Conservation (phyloP, 2,329 filamentous ascomycete species). For the Botryosphaeria agaves region DNA sequence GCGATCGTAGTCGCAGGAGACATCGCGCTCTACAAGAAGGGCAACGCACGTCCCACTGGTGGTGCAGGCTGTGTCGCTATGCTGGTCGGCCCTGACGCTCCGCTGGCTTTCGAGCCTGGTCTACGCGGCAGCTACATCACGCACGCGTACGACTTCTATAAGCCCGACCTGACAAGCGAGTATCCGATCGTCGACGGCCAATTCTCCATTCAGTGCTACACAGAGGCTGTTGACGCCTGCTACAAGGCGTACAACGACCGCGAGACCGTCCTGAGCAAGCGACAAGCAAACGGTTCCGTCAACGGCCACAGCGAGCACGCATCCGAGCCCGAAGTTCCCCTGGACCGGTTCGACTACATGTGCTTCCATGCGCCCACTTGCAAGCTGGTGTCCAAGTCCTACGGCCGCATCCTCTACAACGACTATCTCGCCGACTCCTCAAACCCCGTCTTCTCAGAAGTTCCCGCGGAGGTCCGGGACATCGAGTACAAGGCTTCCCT, state of each 20-base stretch:
- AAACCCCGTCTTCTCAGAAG: conserved; percentile 30
- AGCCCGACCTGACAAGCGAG: conserved; percentile 35
- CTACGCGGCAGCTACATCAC: conserved; percentile 32
- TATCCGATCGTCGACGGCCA: conserved; percentile 36
- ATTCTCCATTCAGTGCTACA: conserved; percentile 35
- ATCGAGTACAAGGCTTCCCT: conserved; percentile 28
- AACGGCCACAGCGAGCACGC: conserved; percentile 14
- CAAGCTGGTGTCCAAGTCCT: conserved; percentile 37
- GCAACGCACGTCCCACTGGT: conserved; percentile 33
- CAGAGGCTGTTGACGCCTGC: conserved; percentile 32
- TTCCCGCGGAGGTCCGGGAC: conserved; percentile 29
- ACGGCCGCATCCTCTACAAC: conserved; percentile 34
- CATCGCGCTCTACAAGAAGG: conserved; percentile 38
- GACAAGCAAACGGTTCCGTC: conserved; percentile 19
- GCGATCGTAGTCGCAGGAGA: conserved; percentile 35
- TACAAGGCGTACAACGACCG: conserved; percentile 36
- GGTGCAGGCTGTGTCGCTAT: conserved; percentile 36
- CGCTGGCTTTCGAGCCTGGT: conserved; percentile 31
- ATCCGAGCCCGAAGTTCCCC: conserved; percentile 22
- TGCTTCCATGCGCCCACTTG: conserved; percentile 36
- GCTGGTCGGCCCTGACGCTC: conserved; percentile 33
- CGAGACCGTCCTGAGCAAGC: conserved; percentile 26
- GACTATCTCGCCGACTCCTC: conserved; percentile 29
- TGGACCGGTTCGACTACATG: conserved; percentile 38
- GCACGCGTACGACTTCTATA: conserved; percentile 38